phyloP scores from a whole-genome alignment of 2,329 filamentous ascomycete species.

The Cladophialophora yegresii region DNA sequence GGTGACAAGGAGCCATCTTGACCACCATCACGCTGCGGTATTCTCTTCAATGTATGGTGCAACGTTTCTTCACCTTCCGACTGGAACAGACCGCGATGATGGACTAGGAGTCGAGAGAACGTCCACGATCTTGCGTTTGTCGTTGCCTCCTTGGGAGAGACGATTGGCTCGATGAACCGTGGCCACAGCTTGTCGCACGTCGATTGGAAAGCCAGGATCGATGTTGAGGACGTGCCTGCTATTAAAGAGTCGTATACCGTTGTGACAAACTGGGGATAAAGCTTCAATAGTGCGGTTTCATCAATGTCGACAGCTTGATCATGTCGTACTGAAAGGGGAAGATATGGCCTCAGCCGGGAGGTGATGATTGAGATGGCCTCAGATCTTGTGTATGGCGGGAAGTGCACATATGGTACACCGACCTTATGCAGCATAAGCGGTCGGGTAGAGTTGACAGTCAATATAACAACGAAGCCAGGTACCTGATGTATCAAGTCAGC shows the following conservation, averaged over 20 bases:
- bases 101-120: conserved; percentile 77
- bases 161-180: conserved; percentile 75
- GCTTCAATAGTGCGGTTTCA: conserved; percentile 34
- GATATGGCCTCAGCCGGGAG: conserved; percentile 40
- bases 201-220: conserved; percentile 70
- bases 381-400: conserved; percentile 77
- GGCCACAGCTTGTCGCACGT: conserved; percentile 79
- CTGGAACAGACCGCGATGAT: conserved; percentile 50
- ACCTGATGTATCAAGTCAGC: conserved; percentile 57
- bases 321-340: conserved; percentile 3
- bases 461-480: conserved; percentile 71
- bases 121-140: conserved; percentile 67
- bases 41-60: conserved; percentile 40
- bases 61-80: conserved; percentile 50
- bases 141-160: conserved; percentile 61
- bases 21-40: not conserved
- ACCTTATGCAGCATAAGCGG: conserved; percentile 69
- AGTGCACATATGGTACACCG: conserved; percentile 74
- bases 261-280: conserved; percentile 70
- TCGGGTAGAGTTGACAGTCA: conserved; percentile 73
- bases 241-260: conserved; percentile 86
- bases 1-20: not conserved
- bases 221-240: conserved; percentile 71
- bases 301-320: conserved; percentile 24
- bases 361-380: conserved; percentile 78